Conservation (phyloP, 768 basidiomycete genomes). For the Lentinula aciculospora region DNA sequence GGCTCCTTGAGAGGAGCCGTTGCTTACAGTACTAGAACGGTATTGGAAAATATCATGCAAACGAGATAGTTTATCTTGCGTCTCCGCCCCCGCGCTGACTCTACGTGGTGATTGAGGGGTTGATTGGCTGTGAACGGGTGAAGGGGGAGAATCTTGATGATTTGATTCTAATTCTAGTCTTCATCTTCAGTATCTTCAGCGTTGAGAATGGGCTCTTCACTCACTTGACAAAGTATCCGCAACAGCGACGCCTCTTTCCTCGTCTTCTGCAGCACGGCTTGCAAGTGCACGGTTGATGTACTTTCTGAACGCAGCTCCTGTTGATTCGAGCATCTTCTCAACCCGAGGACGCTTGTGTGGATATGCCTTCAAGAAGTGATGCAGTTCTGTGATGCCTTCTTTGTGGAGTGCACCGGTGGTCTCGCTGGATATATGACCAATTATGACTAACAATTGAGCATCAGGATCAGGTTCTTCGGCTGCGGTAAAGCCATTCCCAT, state of each 20-base stretch:
- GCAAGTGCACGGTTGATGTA: constrained; percentile 87
- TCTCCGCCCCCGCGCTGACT: constrained; percentile 27
- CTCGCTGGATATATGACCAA: constrained; percentile 84
- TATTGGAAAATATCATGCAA: constrained; percentile 83
- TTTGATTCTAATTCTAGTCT: constrained; percentile 59
- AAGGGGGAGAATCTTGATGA: constrained; percentile 30
- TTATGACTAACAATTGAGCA: constrained; percentile 73
- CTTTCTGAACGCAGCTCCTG: constrained; percentile 85
- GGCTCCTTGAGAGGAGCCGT: constrained; percentile 33
- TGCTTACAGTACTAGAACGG: constrained; percentile 57
- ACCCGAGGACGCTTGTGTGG: constrained; percentile 79
- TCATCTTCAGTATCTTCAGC: constrained; percentile 5
- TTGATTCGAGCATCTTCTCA: constrained; percentile 84
- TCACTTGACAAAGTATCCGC: constrained; percentile 78
- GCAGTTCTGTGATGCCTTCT: constrained; percentile 91
- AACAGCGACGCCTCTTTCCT: constrained; percentile 75
- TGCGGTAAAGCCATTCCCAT: constrained; percentile 47
- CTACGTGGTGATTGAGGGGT: constrained; percentile 26
- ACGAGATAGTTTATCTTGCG: constrained; percentile 65
- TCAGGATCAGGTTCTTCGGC: constrained; percentile 85
- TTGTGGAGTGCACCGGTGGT: constrained; percentile 87
- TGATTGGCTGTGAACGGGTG: constrained; percentile 16
- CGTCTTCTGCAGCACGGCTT: constrained; percentile 82
- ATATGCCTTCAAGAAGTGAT: constrained; percentile 88
- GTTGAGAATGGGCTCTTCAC: constrained; percentile 20